A percentile compares a stretch with the other conserved stretches of the same genome.
These are phyloP conservation scores for Houttuynia cordata DNA, from an alignment of 164 flowering plant species.

Conservation along the genomic window DNA sequence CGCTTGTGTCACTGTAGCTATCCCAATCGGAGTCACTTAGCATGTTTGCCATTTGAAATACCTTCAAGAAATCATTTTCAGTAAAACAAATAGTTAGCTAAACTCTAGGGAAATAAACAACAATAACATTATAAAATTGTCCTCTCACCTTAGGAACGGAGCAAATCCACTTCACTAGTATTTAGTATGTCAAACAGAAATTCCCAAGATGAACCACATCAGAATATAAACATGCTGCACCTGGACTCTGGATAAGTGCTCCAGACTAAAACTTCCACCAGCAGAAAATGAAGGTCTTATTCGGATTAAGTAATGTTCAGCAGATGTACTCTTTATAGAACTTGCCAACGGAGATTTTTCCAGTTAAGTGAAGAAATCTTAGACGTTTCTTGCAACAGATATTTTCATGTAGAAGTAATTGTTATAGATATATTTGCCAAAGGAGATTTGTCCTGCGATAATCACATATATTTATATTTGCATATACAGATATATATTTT, in stretches of 20 bases:
- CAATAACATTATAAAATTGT: no score
- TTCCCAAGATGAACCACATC: no score
- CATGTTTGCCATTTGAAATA: conserved; percentile 1
- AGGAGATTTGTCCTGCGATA: conserved; percentile 13
- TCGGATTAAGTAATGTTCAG: conserved; percentile 84
- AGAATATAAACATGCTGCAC: no score
- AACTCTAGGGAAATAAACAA: neutral
- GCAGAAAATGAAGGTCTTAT: neutral
- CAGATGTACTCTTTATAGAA: neutral
- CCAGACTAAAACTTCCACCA: neutral
- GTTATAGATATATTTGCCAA: conserved; percentile 1
- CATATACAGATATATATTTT: no score
- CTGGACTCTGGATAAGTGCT: neutral
- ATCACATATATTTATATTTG: no score
- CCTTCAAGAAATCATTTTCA: neutral
- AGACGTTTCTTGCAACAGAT: neutral
- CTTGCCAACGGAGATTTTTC: conserved; percentile 11
- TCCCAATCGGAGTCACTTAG: conserved; percentile 62
- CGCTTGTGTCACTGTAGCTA: conserved; percentile 54
- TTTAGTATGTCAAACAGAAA: no score
- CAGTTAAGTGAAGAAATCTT: neutral
- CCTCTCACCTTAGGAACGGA: no score
- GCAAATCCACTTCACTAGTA: no score
- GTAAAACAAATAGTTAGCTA: neutral
- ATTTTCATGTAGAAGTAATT: neutral